Evolutionary conservation across 2,329 filamentous ascomycete species (phyloP).

Genomic region (Alternaria longipes): DNA sequence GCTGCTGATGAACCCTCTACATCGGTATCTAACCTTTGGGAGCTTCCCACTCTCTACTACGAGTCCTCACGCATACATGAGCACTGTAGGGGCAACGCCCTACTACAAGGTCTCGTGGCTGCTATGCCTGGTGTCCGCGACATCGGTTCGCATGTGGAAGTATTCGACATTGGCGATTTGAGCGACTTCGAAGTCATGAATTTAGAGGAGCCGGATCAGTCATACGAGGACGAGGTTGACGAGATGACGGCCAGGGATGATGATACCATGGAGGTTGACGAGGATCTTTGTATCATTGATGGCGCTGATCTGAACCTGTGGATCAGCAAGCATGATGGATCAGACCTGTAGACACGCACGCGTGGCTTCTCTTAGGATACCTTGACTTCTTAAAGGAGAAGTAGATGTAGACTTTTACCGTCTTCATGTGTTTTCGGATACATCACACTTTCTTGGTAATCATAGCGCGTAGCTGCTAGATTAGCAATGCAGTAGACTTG

Average conservation of each 20-base stretch:
- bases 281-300: no score
- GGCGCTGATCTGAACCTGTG: no score
- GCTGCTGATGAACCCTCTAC: background rate
- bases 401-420: no score
- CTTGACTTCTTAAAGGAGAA: no score
- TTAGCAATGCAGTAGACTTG: background rate
- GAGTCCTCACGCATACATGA: background rate
- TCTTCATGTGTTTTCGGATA: background rate
- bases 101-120: background rate
- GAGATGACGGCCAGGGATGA: background rate
- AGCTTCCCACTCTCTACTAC: background rate
- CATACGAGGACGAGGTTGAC: background rate
- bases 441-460: background rate
- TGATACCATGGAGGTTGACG: no score
- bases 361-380: no score
- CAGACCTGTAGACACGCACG: no score
- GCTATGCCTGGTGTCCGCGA: background rate
- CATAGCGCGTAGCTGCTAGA: background rate
- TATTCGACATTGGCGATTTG: background rate
- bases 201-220: background rate
- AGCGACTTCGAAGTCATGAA: background rate
- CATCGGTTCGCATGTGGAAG: background rate
- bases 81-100: background rate
- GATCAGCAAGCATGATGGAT: no score
- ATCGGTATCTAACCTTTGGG: background rate